These are phyloP conservation scores for Ramaria sp. DNA, from an alignment of 768 basidiomycete species.

Conservation along the genomic window DNA sequence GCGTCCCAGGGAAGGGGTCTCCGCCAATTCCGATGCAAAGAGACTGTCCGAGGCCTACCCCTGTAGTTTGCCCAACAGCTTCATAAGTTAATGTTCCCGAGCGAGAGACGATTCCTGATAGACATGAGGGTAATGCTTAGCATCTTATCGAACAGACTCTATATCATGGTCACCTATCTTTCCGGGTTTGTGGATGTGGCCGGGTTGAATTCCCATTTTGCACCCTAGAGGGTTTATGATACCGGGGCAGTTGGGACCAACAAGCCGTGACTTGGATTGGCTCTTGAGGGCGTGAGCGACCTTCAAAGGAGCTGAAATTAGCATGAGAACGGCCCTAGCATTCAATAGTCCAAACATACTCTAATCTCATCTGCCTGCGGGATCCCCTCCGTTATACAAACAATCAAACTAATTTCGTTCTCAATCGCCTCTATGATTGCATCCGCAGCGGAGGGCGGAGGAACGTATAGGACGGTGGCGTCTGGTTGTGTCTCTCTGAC, in stretches of 20 bases:
- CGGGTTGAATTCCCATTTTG: conserved; percentile 99
- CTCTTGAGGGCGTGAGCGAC: conserved; percentile 89
- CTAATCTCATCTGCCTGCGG: conserved; percentile 95
- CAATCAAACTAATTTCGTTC: conserved; percentile 94
- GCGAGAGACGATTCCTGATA: conserved; percentile 80
- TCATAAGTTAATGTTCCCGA: conserved; percentile 97
- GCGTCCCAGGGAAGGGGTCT: conserved; percentile 93
- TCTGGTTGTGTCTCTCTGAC: conserved; percentile 80
- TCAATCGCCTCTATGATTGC: conserved; percentile 99
- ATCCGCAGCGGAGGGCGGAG: conserved; percentile 91
- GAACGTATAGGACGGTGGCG: conserved; percentile 94
- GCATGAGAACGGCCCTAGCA: not conserved
- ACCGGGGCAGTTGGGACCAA: conserved; percentile 98
- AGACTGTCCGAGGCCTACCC: conserved; percentile 92
- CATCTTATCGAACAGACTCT: not conserved
- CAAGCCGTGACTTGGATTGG: conserved; percentile 90
- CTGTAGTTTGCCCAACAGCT: conserved; percentile 95
- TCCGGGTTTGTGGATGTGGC: conserved; percentile 94
- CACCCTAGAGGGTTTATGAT: conserved; percentile 95
- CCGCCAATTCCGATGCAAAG: conserved; percentile 97
- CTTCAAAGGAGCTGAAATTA: conserved; percentile 25
- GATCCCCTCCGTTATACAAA: conserved; percentile 98
- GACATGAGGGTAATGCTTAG: not conserved
- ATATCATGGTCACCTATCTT: conserved; percentile 64
- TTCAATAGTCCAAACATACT: conserved; percentile 30